Evolutionary conservation across 305 asterid species (phyloP).

Genomic region (Ajuga reptans): DNA sequence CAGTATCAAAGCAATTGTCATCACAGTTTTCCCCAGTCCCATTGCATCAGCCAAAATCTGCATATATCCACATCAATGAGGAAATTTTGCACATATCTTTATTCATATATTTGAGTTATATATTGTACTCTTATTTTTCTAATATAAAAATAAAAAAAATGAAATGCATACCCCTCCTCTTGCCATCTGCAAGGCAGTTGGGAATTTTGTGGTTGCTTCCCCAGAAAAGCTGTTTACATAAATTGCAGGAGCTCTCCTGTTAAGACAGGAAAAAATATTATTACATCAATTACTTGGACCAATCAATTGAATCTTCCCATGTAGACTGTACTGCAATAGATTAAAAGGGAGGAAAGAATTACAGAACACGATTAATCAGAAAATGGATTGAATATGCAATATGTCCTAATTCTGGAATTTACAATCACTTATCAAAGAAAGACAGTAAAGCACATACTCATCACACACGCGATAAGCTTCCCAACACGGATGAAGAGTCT

Average conservation of each 20-base stretch:
- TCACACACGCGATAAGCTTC: constrained; percentile 70
- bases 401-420: background rate
- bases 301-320: too few relatives aligned
- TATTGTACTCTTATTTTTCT: background rate
- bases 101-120: background rate
- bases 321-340: too few relatives aligned
- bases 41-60: constrained; percentile 90
- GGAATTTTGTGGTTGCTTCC: constrained; percentile 62
- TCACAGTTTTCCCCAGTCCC: constrained; percentile 92
- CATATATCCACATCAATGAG: constrained; percentile 13
- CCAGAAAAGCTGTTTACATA: constrained; percentile 71
- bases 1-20: constrained; percentile 72
- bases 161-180: constrained; percentile 63
- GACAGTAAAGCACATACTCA: constrained; percentile 37
- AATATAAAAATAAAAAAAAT: background rate
- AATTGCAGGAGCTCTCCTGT: constrained; percentile 69
- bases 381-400: too few relatives aligned
- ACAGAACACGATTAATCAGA: too few relatives aligned
- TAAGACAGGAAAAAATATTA: background rate
- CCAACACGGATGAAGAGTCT: constrained; percentile 83
- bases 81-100: background rate
- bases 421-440: background rate
- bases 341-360: too few relatives aligned
- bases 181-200: constrained; percentile 53
- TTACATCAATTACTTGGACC: background rate